Evolutionary conservation across 1,139 yeast species (phyloP).

Genomic region (Sporopachydermia cereana): DNA sequence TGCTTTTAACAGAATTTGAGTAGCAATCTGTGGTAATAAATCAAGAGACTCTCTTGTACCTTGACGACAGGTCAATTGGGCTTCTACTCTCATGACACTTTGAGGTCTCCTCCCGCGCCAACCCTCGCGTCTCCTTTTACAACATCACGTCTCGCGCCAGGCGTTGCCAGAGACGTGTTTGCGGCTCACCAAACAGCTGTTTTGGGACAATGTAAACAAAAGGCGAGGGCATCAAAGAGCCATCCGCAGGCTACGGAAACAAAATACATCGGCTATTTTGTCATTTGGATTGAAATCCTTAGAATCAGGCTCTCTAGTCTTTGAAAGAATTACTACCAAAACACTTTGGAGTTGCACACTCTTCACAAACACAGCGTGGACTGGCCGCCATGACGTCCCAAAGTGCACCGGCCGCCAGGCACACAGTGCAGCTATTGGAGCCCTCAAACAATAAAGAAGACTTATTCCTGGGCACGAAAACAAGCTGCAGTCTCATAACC

Average conservation of each 20-base stretch:
- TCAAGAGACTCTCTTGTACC: too few relatives aligned
- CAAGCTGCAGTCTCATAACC: background rate
- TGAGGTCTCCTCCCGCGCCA: background rate
- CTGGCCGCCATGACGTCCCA: background rate
- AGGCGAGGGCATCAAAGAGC: background rate
- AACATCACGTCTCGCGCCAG: background rate
- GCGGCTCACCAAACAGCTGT: too few relatives aligned
- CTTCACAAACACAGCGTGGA: background rate
- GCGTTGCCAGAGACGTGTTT: background rate
- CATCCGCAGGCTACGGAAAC: too few relatives aligned
- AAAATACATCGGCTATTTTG: too few relatives aligned
- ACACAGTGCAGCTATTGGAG: background rate
- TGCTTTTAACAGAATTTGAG: too few relatives aligned
- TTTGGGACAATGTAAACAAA: background rate
- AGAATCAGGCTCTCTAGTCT: too few relatives aligned
- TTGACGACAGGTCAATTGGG: too few relatives aligned
- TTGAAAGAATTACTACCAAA: too few relatives aligned
- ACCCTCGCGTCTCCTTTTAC: background rate
- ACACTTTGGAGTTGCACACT: too few relatives aligned
- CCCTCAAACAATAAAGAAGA: background rate
- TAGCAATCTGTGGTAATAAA: too few relatives aligned
- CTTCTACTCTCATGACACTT: background rate
- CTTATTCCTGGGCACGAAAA: slow-evolving; percentile 1
- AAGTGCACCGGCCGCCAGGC: background rate
- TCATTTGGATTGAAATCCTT: too few relatives aligned